Conservation (phyloP, 2,329 filamentous ascomycete species). For the Pestalotiopsis sp. region DNA sequence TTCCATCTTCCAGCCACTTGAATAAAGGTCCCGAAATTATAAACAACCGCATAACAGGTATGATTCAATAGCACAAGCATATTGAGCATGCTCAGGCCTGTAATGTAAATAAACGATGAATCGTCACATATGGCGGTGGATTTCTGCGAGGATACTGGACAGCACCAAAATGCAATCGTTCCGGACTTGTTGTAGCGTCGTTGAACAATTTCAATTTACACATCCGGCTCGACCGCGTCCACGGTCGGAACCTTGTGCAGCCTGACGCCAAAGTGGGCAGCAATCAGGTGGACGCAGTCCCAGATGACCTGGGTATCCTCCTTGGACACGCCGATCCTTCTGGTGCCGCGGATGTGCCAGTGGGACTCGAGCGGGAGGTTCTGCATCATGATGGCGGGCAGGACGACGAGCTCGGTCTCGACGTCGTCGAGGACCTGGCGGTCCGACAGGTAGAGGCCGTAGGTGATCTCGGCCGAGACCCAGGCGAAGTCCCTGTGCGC, state of each 20-base stretch:
- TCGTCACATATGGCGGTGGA: too few species aligned
- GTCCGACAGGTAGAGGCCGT: constrained; percentile 60
- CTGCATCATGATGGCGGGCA: constrained; percentile 60
- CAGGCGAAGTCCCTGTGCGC: constrained; percentile 46
- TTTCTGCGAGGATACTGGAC: not conserved
- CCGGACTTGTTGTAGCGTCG: not conserved
- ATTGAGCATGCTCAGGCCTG: too few species aligned
- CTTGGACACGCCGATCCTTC: constrained; percentile 48
- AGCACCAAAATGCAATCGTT: not conserved
- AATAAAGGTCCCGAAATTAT: too few species aligned
- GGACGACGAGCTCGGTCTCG: constrained; percentile 57
- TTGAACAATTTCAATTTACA: constrained; percentile 15
- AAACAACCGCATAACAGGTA: too few species aligned
- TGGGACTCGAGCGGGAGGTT: constrained; percentile 53
- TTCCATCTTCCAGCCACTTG: too few species aligned
- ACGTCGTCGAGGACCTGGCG: constrained; percentile 54
- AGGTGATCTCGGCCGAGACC: constrained; percentile 57
- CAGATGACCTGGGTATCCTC: constrained; percentile 42
- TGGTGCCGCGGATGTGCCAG: constrained; percentile 56
- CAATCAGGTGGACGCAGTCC: constrained; percentile 23
- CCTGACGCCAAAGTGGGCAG: constrained; percentile 22
- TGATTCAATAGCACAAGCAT: too few species aligned
- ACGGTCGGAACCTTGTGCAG: constrained; percentile 28
- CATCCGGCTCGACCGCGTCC: constrained; percentile 29
- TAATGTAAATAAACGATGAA: too few species aligned